Evolutionary conservation across 1,284 basidiomycete species (phyloP), one percentile per base, ranked within the genome.

Genomic region (Ceratobasidium sp.): DNA sequence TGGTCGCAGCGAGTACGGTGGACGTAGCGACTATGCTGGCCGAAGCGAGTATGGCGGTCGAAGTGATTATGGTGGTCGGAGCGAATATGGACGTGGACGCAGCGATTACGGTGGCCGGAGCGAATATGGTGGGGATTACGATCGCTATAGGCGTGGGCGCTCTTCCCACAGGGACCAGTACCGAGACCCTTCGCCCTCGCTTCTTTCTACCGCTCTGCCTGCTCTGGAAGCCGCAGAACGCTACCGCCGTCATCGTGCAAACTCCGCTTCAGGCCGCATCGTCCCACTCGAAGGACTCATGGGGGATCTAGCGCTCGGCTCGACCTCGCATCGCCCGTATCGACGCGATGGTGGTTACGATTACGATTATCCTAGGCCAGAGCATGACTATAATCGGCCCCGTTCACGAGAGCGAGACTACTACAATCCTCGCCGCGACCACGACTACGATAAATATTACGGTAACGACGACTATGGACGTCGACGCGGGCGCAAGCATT

Each of bases 101-200:
- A 18, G 46, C 18, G 46, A 10, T 1, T 49, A 49, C 46, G 58
- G 58, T 39, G 60, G 39, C 39, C 60, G 39, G 15, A 63, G 60
- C 60, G 60, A 63, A 42, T 63, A 63, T 4, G 33, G 33, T 18
- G 61, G 44, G 5, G 18, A 44, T 7, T 18, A 64, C 23, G 63
- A 2, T 20, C 33, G 40, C 12, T 3, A 64, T 42, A 4, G 40
- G 33, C 68, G 49, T 3, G 68, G 68, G 6, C 51, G 55, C 53
- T 53, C 55, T n/a, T 44, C 58, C 13, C 39, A 28, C 23, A 6
- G 42, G 23, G 39, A 46, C 12, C 40, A 42, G 33, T n/a, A 73
- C n/a, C 70, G 70, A 73, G 61, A 64, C 20, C 61, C 40, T n/a
- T 60, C 56, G 15, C 55, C 58, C 23, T n/a, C 55, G 20, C n/a